These are phyloP conservation scores for Apiospora pterosperma DNA, from an alignment of 2,329 filamentous ascomycete genomes.

Conservation along the genomic window DNA sequence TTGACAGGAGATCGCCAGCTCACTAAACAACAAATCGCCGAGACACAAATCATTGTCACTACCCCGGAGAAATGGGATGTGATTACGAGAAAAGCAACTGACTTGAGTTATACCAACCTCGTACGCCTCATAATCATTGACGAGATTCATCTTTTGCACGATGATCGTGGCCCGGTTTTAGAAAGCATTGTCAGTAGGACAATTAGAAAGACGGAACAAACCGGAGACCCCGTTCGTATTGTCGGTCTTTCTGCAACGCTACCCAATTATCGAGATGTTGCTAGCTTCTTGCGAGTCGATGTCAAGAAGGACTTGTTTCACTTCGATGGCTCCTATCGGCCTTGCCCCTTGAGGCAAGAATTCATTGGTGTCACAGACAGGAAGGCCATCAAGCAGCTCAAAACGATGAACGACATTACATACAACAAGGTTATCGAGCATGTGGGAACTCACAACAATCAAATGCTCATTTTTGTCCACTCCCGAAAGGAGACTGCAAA, in stretches of 20 bases:
- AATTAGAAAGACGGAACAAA: conserved; percentile 89
- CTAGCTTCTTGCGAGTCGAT: conserved; percentile 90
- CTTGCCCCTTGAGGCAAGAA: conserved; percentile 92
- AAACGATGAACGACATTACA: conserved; percentile 99
- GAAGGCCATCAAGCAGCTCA: conserved; percentile 97
- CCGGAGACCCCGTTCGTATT: conserved; percentile 86
- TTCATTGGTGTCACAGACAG: conserved; percentile 97
- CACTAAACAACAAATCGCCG: conserved; percentile 96
- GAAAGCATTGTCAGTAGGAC: conserved; percentile 96
- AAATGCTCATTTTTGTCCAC: conserved; percentile 99
- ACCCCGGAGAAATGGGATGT: conserved; percentile 99
- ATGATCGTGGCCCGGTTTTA: conserved; percentile 92
- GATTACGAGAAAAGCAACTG: conserved; percentile 95
- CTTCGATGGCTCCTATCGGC: conserved; percentile 90
- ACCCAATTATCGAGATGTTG: conserved; percentile 95
- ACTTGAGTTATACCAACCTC: conserved; percentile 95
- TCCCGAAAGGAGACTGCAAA: conserved; percentile 98
- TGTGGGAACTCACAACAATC: conserved; percentile 86
- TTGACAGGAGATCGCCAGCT: conserved; percentile 96
- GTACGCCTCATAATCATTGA: conserved; percentile 95
- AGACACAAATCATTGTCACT: conserved; percentile 97
- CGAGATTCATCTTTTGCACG: conserved; percentile 95
- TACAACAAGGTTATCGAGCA: conserved; percentile 98
- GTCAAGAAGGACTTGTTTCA: conserved; percentile 85
- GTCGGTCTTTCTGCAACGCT: conserved; percentile 92